phyloP scores from a whole-genome alignment of 2,329 filamentous ascomycete genomes.

The Mollisiaceae sp. region DNA sequence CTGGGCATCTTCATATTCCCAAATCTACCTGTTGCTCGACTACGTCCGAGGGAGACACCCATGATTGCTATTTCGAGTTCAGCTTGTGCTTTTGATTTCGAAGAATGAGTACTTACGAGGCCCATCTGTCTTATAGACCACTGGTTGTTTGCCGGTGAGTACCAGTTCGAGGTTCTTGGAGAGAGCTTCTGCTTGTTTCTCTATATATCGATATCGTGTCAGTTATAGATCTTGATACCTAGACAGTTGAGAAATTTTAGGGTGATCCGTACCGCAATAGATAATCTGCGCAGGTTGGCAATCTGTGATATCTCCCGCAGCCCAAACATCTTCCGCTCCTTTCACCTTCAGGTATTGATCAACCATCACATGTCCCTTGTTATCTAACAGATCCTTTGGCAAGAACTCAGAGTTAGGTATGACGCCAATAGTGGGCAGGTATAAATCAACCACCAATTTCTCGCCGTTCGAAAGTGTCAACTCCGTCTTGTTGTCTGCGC shows the following conservation, averaged over 20 bases:
- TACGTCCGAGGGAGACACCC: slow-evolving; percentile 37
- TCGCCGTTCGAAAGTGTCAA: slow-evolving; percentile 54
- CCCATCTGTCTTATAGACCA: slow-evolving; percentile 33
- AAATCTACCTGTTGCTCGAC: slow-evolving; percentile 33
- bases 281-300: slow-evolving; percentile 34
- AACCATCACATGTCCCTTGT: slow-evolving; percentile 52
- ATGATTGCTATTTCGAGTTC: slow-evolving; percentile 27
- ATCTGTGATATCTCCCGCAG: slow-evolving; percentile 37
- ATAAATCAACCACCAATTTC: slow-evolving; percentile 58
- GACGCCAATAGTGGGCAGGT: slow-evolving; percentile 61
- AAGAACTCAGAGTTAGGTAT: slow-evolving; percentile 61
- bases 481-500: slow-evolving; percentile 53
- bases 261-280: slow-evolving; percentile 21
- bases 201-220: neutral
- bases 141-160: slow-evolving; percentile 31
- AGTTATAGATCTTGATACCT: neutral
- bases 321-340: slow-evolving; percentile 43
- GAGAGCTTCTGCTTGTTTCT: slow-evolving; percentile 31
- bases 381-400: slow-evolving; percentile 50
- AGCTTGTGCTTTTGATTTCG: neutral
- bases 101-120: slow-evolving; percentile 26
- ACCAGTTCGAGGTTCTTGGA: slow-evolving; percentile 38
- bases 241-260: neutral
- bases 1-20: slow-evolving; percentile 36
- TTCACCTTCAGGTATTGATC: slow-evolving; percentile 58